Percentiles rank a stretch among this genome's conserved stretches.
phyloP scores from a whole-genome alignment of 495 filamentous ascomycete genomes.

The Hypoxylon crocopeplum region DNA sequence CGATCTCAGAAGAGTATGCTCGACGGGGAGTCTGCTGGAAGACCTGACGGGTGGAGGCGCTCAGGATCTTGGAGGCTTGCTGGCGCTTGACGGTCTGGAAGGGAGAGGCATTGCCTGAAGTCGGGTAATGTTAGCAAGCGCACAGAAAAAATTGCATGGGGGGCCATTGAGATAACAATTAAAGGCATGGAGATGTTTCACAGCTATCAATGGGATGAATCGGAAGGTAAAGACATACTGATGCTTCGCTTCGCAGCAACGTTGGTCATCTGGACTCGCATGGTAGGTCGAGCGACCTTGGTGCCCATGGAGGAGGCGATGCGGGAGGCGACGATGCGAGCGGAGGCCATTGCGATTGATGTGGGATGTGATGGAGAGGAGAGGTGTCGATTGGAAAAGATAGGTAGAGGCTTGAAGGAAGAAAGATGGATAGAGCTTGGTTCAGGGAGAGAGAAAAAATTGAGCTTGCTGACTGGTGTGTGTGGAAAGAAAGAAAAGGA shows the following conservation, averaged over 20 bases:
- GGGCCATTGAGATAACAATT: slow-evolving; percentile 11
- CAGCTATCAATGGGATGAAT: slow-evolving; percentile 18
- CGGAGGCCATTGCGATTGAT: slow-evolving; percentile 73
- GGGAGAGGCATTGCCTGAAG: slow-evolving; percentile 54
- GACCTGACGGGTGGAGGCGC: slow-evolving; percentile 67
- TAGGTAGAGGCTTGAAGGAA: slow-evolving; percentile 43
- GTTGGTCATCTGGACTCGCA: slow-evolving; percentile 63
- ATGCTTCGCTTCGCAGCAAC: slow-evolving; percentile 73
- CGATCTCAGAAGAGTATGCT: slow-evolving; percentile 82
- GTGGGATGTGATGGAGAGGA: slow-evolving; percentile 44
- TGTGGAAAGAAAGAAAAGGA: slow-evolving; percentile 50
- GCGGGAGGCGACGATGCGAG: slow-evolving; percentile 73
- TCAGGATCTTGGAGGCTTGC: slow-evolving; percentile 69
- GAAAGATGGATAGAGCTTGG: slow-evolving; percentile 38
- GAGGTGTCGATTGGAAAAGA: slow-evolving; percentile 48
- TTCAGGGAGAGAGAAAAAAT: slow-evolving; percentile 31
- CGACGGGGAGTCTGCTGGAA: slow-evolving; percentile 68
- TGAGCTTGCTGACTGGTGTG: slow-evolving; percentile 47
- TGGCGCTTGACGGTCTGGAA: slow-evolving; percentile 72
- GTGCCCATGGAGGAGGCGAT: slow-evolving; percentile 72
- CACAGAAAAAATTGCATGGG: slow-evolving; percentile 9
- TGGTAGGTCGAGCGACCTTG: slow-evolving; percentile 75
- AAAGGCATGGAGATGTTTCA: slow-evolving; percentile 8
- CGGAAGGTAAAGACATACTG: slow-evolving; percentile 50
- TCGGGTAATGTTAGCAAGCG: slow-evolving; percentile 36